Evolutionary conservation across 2,329 filamentous ascomycete species (phyloP), one percentile per base, ranked within the genome.

Genomic region (Sporothrix pseudoabietina): DNA sequence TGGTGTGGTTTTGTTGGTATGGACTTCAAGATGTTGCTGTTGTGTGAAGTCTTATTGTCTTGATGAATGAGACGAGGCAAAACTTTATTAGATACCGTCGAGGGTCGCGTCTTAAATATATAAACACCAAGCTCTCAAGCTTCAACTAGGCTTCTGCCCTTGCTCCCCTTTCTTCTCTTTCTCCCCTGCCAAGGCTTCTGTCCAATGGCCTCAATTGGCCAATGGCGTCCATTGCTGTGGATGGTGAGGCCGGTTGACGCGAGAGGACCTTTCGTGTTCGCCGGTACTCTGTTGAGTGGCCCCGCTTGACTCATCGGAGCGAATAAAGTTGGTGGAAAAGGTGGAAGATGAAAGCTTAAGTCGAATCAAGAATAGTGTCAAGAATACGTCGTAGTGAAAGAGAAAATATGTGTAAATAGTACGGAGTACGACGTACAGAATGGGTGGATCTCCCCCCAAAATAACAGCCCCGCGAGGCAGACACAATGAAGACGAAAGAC

Each of bases 281-380:
- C 52, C 10, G 12, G 41, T 2, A 9, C 41, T 44, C 4, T 19
- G 12, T 19, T 47, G 44, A 19, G 52, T 55, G 10, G 55, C 30
- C 35, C 55, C 55, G 55, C 16, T 59, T 59, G 55, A 59, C 55
- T 59, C 55, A 59, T 59, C 52, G 52, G 52, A 26, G 7, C 4
- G 8, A 8, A 4, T n/a, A 10, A 26, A 55, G 44, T 6, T 47
- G 41, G 44, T 19, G 44, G 44, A 35, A 35, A 35, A 35, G 35
- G 8, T 35, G 35, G 5, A 35, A 5, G 35, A 35, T 35, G 35
- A 2, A 26, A 26, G 26, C 41, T 49, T 16, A 9, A 47, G 44
- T 49, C 44, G 44, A 44, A 49, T 49, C 44, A 16, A 49, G 44
- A 12, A 59, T 30, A 35, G n/a, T n/a, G n/a, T n/a, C n/a, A n/a